Evolutionary conservation across 73 alveolate species (phyloP), one percentile per base, ranked within the genome.

Genomic region (Halteria grandinella): DNA sequence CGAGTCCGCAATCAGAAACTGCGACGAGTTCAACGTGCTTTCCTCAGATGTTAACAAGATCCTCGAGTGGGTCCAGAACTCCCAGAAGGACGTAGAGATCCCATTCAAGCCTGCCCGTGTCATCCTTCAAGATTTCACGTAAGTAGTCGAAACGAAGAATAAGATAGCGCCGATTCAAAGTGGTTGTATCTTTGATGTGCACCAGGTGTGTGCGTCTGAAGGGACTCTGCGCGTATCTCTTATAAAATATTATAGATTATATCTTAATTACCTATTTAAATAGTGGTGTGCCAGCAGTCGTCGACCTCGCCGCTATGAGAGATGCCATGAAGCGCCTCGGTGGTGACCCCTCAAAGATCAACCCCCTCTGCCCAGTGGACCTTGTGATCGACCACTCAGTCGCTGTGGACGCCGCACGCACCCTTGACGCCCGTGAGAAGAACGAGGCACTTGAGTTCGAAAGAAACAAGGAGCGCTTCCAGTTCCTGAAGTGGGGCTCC

Each of bases 51-150:
- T 92, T 48, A 95, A 90, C 53, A 86, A 74, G 58, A 92, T 92
- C 79, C 78, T 92, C 15, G 89, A 89, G 83, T 92, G 98, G 98
- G 82, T 50, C 25, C 69, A 73, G 24, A 75, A 86, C 33, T 34
- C 84, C 4, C 10, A 64, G 29, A 21, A 63, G 40, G 74, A 89
- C 33, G 83, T 82, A 10, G 98, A 92, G 49, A 90, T 92, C 54
- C 98, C 98, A 40, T 92, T 92, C 93, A 86, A 87, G 71, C 98
- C 98, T 29, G 96, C 97, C 17, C 57, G 98, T 59, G 98, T 92
- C 55, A 79, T 92, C 69, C 77, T 92, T 5, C 87, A 92, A 72
- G 98, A 92, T 71, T 90, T 92, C 88, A 92, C 98, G 84, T 71
- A 71, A 21, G 84, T 7, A n/a, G n/a, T n/a, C n/a, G n/a, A 48